phyloP scores from a whole-genome alignment of 2,329 filamentous ascomycete species.

The Aspergillus quadrilineatus region DNA sequence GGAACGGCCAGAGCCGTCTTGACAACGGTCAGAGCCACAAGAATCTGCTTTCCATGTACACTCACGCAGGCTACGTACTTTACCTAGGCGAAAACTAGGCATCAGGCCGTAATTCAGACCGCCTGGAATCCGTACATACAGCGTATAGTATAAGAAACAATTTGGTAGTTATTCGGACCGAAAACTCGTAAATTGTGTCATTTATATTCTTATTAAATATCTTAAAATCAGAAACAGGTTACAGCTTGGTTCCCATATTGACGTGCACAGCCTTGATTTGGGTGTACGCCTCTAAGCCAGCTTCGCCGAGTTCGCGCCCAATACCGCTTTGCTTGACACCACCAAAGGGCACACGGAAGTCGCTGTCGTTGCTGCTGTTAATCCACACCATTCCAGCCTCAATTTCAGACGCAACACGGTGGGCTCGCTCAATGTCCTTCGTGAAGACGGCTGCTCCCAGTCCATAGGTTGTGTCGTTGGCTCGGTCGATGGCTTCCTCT shows the following conservation, averaged over 20 bases:
- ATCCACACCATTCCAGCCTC: constrained; percentile 71
- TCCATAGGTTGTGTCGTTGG: constrained; percentile 54
- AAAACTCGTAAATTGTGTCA: too few species aligned
- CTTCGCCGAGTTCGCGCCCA: constrained; percentile 61
- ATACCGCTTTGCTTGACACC: constrained; percentile 64
- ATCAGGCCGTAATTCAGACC: too few species aligned
- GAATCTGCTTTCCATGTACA: too few species aligned
- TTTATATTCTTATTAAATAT: neutral
- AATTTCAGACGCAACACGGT: constrained; percentile 54
- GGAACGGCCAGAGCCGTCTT: too few species aligned
- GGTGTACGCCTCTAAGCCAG: constrained; percentile 61
- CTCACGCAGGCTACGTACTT: too few species aligned
- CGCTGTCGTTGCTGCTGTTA: constrained; percentile 56
- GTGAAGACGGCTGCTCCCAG: constrained; percentile 38
- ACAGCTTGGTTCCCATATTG: constrained; percentile 45
- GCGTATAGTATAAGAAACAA: too few species aligned
- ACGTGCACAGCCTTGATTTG: constrained; percentile 56
- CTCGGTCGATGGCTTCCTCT: constrained; percentile 57
- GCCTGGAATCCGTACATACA: too few species aligned
- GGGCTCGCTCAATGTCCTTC: constrained; percentile 62
- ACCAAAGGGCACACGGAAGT: constrained; percentile 57
- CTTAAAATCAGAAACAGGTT: constrained; percentile 6
- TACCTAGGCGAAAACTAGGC: too few species aligned
- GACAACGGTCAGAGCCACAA: too few species aligned
- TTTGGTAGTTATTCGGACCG: too few species aligned